Evolutionary conservation across 495 filamentous ascomycete genomes (phyloP), one percentile per base, ranked within the genome.

Genomic region (Gamarada debralockiae): DNA sequence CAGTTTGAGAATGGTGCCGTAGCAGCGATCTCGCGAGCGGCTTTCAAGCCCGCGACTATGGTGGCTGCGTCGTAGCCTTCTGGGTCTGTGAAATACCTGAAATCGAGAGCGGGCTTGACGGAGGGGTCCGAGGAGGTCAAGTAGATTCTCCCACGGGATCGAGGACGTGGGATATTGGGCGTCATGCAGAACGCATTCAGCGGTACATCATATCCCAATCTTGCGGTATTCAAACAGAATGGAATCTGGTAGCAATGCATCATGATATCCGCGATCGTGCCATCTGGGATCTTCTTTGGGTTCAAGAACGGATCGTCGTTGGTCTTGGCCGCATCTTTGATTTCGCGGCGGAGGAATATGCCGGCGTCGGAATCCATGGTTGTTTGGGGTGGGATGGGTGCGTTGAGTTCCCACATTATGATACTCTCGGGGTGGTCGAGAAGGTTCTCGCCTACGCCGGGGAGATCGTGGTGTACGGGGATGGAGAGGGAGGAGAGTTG

Each of bases 221-320:
- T 77, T 4, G 70, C 65, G 44, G 80, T 86, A 72, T 86, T 86
- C 52, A 86, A 75, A 36, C 81, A 84, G 68, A 90, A 90, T 27
- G 87, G 88, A 50, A 90, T 90, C 67, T 93, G 89, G 68, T 92
- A 92, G 75, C 87, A 92, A 70, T 93, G 89, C 87, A 91, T 90
- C 88, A 92, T 92, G 50, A 93, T 67, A 61, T 93, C 87, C 50
- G 84, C 83, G 33, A 83, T 80, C 38, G 82, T 78, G 56, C 83
- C 83, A 57, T 89, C 86, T 9, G 72, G 70, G 13, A 72, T 45
- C 3, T 59, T 66, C 23, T 64, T 52, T 21, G 60, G 60, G 24
- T 63, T 63, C 14, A 59, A 40, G 22, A 23, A 42, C 3, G 52
- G 49, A 45, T 63, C 60, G 12, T 14, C 40, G 60, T 55, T 48